Percentiles rank a stretch among this genome's conserved stretches.
phyloP scores from a whole-genome alignment of 2,329 filamentous ascomycete genomes.

The Colletotrichum falcatum region DNA sequence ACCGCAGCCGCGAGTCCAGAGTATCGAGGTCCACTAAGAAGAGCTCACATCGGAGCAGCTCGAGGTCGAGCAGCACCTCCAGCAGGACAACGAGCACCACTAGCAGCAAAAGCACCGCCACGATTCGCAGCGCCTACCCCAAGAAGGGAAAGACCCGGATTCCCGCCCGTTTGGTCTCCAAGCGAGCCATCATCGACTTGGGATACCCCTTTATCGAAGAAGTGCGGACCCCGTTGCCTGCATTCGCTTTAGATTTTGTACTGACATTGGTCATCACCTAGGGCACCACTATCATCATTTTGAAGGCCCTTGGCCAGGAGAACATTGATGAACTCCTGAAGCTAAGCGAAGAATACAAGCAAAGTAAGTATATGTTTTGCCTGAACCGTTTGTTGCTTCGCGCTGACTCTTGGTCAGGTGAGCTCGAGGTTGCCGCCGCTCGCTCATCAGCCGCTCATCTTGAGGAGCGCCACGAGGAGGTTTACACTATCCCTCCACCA shows the following conservation, averaged over 20 bases:
- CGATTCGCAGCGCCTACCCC: constrained; percentile 73
- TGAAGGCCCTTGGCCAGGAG: constrained; percentile 86
- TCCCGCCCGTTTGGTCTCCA: constrained; percentile 82
- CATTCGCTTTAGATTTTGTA: not conserved
- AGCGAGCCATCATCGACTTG: constrained; percentile 83
- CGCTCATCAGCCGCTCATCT: constrained; percentile 61
- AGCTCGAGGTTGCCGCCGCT: constrained; percentile 58
- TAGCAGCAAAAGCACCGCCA: constrained; percentile 62
- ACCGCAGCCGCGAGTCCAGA: constrained; percentile 56
- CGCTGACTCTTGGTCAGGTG: constrained; percentile 49
- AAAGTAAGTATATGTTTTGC: constrained; percentile 56
- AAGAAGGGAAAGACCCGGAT: constrained; percentile 93
- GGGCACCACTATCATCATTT: constrained; percentile 85
- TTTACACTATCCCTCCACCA: constrained; percentile 50
- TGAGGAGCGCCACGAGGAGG: constrained; percentile 62
- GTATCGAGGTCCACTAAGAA: constrained; percentile 56
- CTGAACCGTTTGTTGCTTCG: too few relatives aligned
- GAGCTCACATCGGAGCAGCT: constrained; percentile 53
- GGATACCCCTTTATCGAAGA: constrained; percentile 91
- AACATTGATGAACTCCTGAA: constrained; percentile 92
- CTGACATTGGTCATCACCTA: constrained; percentile 49
- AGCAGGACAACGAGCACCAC: constrained; percentile 53
- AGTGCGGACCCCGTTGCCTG: constrained; percentile 60
- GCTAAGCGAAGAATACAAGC: constrained; percentile 81
- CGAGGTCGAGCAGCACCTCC: constrained; percentile 57